Percentiles rank a stretch among this genome's conserved stretches.
Evolutionary conservation across 148 eudicot species (phyloP).

Genomic region (Tetragonia tetragonoides): DNA sequence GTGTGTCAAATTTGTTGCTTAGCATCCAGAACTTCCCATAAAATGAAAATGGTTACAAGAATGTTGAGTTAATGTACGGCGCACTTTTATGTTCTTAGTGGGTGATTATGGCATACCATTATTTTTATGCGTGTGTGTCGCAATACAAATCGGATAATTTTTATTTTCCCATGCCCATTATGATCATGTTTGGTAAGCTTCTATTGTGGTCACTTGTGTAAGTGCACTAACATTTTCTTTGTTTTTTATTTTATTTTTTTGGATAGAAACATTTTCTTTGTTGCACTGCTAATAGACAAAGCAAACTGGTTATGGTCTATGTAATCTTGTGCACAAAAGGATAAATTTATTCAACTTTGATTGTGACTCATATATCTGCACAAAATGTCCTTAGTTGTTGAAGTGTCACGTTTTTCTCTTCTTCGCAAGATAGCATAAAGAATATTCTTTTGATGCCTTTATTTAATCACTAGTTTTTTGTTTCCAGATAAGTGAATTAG

Average conservation of each 20-base stretch:
- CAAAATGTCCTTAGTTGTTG: not conserved
- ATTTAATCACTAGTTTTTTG: not conserved
- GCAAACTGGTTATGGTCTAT: not conserved
- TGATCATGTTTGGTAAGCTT: slow-evolving; percentile 3
- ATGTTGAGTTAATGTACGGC: not conserved
- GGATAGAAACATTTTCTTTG: not conserved
- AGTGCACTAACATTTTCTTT: not conserved
- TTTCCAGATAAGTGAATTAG: slow-evolving; percentile 60
- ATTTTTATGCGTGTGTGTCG: slow-evolving; percentile 17
- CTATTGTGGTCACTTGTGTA: not conserved
- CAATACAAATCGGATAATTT: slow-evolving; percentile 4
- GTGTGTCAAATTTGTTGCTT: not conserved
- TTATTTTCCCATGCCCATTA: not conserved
- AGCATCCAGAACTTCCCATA: too few relatives aligned
- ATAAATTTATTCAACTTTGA: slow-evolving; percentile 5
- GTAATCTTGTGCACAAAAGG: slow-evolving; percentile 6
- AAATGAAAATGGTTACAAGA: not conserved
- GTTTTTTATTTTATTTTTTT: not conserved
- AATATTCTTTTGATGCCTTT: slow-evolving; percentile 16
- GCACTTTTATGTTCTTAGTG: slow-evolving; percentile 12
- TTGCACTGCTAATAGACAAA: not conserved
- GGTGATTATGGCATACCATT: slow-evolving; percentile 14
- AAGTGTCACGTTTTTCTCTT: not conserved
- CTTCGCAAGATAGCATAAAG: not conserved
- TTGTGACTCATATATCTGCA: not conserved